These are phyloP conservation scores for Penicillium arizonense DNA, from an alignment of 495 filamentous ascomycete genomes.

Conservation along the genomic window DNA sequence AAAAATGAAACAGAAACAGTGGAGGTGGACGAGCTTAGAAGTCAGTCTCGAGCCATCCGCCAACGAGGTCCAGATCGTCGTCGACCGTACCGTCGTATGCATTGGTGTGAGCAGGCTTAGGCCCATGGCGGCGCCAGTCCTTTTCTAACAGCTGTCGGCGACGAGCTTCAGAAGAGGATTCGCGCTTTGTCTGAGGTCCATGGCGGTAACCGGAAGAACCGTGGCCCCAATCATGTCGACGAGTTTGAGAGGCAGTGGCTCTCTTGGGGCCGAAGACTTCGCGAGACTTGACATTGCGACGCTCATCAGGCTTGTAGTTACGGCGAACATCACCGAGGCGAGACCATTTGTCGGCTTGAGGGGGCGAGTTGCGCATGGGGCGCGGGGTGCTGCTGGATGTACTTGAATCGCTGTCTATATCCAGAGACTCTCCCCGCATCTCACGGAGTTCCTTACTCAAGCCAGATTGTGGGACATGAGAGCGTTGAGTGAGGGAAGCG, in stretches of 20 bases:
- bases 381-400: constrained; percentile 62
- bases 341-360: constrained; percentile 81
- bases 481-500: constrained; percentile 47
- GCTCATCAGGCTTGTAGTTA: constrained; percentile 46
- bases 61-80: constrained; percentile 85
- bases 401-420: constrained; percentile 58
- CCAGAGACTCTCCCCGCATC: constrained; percentile 44
- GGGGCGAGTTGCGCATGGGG: constrained; percentile 50
- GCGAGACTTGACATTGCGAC: constrained; percentile 61
- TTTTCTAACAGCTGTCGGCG: constrained; percentile 41
- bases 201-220: constrained; percentile 54
- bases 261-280: constrained; percentile 40
- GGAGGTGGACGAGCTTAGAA: constrained; percentile 34
- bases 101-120: constrained; percentile 30
- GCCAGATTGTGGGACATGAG: constrained; percentile 13
- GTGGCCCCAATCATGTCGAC: constrained; percentile 53
- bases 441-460: constrained; percentile 23
- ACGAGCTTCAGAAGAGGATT: constrained; percentile 37
- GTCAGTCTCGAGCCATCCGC: constrained; percentile 72
- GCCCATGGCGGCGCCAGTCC: constrained; percentile 61
- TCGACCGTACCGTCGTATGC: constrained; percentile 57
- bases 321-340: constrained; percentile 78
- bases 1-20: constrained; percentile 5
- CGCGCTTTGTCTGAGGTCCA: constrained; percentile 49
- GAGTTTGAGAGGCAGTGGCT: constrained; percentile 35